Conservation (phyloP, 257 asterid genomes). For the Primulina huaijiensis region DNA sequence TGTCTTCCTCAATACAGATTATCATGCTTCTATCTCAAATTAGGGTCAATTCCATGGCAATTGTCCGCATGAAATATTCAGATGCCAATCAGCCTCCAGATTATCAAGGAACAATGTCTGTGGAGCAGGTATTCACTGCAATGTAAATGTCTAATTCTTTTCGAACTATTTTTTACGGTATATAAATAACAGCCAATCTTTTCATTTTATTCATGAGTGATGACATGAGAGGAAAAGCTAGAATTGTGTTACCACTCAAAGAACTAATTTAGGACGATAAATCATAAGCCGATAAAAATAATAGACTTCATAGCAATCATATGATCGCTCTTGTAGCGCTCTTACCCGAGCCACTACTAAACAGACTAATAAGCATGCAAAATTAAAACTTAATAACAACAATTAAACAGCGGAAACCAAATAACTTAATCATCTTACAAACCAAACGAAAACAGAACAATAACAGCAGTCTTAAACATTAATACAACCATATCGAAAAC, state of each 20-base stretch:
- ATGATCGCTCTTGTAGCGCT: too few species aligned
- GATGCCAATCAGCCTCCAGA: constrained; percentile 41
- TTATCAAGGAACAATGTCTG: constrained; percentile 49
- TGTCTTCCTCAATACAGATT: constrained; percentile 43
- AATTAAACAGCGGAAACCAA: too few species aligned
- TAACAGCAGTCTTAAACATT: too few species aligned
- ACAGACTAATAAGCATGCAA: too few species aligned
- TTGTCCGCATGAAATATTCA: constrained; percentile 59
- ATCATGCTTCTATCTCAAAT: constrained; percentile 70
- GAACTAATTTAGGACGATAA: not conserved
- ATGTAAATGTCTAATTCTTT: constrained; percentile 12
- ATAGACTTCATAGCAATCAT: not conserved
- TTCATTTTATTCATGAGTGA: not conserved
- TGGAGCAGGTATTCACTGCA: constrained; percentile 62
- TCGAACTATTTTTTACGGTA: constrained; percentile 8
- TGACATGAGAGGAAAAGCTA: not conserved
- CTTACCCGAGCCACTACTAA: too few species aligned
- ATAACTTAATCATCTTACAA: too few species aligned
- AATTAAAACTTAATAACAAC: too few species aligned
- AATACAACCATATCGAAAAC: too few species aligned
- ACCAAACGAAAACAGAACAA: too few species aligned
- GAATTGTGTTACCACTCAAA: not conserved
- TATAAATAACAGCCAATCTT: not conserved
- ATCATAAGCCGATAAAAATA: not conserved
- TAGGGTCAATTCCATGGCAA: constrained; percentile 87